These are phyloP conservation scores for Dendrobium chrysotoxum DNA, from an alignment of 106 monocot species.

Conservation along the genomic window DNA sequence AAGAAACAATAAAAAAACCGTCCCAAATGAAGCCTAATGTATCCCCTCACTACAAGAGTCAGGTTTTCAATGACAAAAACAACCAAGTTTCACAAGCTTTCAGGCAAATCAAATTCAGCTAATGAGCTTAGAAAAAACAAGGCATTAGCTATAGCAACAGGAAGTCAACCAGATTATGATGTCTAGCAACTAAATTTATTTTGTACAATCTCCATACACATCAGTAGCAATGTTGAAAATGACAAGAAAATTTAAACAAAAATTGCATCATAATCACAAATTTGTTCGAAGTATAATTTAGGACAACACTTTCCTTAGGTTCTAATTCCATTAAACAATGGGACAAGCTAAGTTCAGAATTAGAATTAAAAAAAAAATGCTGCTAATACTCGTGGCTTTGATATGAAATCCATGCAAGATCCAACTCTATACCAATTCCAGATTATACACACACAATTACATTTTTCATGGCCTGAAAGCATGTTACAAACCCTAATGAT, in stretches of 20 bases:
- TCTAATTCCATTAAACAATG: conserved; percentile 5
- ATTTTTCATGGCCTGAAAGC: conserved; percentile 3
- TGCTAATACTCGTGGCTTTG: background rate
- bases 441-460: conserved; percentile 8
- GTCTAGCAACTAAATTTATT: too few species aligned
- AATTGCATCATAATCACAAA: conserved; percentile 1
- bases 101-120: too few species aligned
- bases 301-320: background rate
- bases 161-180: too few species aligned
- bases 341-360: background rate
- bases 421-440: conserved; percentile 2
- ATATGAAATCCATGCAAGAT: conserved; percentile 5
- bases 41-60: too few species aligned
- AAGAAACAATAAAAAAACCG: too few species aligned
- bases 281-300: background rate
- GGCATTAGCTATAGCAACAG: too few species aligned
- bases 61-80: too few species aligned
- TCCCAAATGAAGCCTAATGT: too few species aligned
- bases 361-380: background rate
- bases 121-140: background rate
- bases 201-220: background rate
- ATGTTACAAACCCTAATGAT: background rate
- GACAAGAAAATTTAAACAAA: background rate
- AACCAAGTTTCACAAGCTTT: too few species aligned
- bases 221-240: background rate